Base-by-base conservation (phyloP, 2,329 filamentous ascomycete species). In the Tolypocladium endophyticum region DNA sequence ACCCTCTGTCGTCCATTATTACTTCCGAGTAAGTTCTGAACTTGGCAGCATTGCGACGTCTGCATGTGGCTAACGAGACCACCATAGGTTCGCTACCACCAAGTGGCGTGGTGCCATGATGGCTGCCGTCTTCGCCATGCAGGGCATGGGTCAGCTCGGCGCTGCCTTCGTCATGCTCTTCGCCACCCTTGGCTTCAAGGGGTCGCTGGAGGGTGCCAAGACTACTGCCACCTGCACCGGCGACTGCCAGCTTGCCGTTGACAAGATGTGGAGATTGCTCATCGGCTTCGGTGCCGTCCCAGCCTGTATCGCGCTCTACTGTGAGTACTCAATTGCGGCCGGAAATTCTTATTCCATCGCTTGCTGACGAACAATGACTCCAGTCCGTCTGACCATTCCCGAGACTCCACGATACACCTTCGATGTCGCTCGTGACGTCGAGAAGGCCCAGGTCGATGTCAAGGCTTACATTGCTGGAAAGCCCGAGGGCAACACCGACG, bases 401-500 rank as follows among this genome's bases (percentile, higher is more conserved):
- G 90, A 95, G 76, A 93, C 90, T 39, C 90, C 90, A 58, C 88
- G 90, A 35, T 95, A 94, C 76, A 94, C 90, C 35, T 93, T 94
- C 67, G 90, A 94, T 69, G 83, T 94, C 28, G 81, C 85, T 57
- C 85, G 84, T 52, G 89, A 94, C 68, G 80, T 90, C 45, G 83
- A 89, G 67, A 87, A 90, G 76, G 90, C 84, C 50, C 81, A 85
- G 58, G 84, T 83, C 55, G 90, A 94, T 64, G 83, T 87, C 65
- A 83, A 86, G 69, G 86, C 87, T n/a, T 94, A 93, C 74, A 83
- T 90, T 58, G 77, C 76, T 38, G 88, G 88, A 61, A 81, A 83
- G 71, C 71, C 65, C 9, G 82, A 87, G 66, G 87, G 86, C 47
- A 69, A 81, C 11, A 80, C 87, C 1, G 88, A 93, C 64, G 86